Evolutionary conservation across 2,329 filamentous ascomycete species (phyloP).

Genomic region (Chrysoporthe deuterocubensis): DNA sequence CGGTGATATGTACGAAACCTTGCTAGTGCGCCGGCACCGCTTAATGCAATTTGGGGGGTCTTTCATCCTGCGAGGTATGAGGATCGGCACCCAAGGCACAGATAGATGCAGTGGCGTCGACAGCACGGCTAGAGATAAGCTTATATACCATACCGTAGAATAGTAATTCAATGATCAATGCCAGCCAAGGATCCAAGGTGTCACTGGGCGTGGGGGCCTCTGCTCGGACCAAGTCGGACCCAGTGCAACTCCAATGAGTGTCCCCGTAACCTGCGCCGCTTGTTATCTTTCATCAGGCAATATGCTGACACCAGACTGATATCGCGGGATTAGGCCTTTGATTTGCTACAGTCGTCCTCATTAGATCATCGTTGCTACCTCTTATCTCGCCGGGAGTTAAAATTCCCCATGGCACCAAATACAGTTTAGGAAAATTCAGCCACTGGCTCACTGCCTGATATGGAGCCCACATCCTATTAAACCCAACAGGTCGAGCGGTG

Average conservation of each 20-base stretch:
- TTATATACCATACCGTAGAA: neutral
- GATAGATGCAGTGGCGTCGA: too few relatives aligned
- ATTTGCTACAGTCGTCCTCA: conserved; percentile 6
- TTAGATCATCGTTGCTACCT: conserved; percentile 5
- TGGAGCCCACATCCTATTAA: neutral
- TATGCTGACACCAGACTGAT: neutral
- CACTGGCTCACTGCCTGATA: neutral
- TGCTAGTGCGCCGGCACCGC: conserved; percentile 1
- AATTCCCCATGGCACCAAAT: neutral
- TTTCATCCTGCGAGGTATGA: neutral
- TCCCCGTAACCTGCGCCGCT: neutral
- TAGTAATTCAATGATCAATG: neutral
- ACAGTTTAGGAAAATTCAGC: too few relatives aligned
- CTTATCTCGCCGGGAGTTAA: conserved; percentile 4
- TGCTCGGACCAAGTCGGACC: neutral
- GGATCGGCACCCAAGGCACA: neutral
- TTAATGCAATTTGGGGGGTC: neutral
- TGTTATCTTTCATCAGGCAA: conserved; percentile 1
- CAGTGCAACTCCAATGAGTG: neutral
- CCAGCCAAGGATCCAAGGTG: neutral
- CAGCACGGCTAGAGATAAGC: neutral
- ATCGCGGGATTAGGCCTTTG: neutral
- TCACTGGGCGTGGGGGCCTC: neutral
- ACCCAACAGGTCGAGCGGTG: neutral
- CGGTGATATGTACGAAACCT: neutral